Evolutionary conservation across 345 rosid species (phyloP), one percentile per base, ranked within the genome.

Genomic region (Trapa bicornis): DNA sequence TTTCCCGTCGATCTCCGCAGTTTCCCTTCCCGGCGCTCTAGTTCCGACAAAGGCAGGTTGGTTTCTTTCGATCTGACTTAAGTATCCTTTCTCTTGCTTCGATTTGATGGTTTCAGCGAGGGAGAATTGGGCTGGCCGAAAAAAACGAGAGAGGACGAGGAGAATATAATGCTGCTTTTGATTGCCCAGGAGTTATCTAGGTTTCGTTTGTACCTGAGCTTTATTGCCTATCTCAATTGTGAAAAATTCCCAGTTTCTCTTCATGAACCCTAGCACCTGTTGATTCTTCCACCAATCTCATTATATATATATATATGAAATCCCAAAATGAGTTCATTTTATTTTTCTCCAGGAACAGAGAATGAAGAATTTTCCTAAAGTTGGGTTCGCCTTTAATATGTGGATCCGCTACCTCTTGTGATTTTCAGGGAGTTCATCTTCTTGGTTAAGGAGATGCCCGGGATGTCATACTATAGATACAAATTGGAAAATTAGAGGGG

Each of bases 401-500:
- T 29, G 32, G 63, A 6, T 8, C 12, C 12, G 37, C 29, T 58
- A 15, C 15, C 63, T 35, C 5, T 4, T 58, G 4, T 58, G 37
- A 6, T 60, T 67, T 67, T 12, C 33, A 56, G 37, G 47, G 63
- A 35, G 11, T 17, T 33, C 29, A 22, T 22, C 58, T 39, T 52
- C 0, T 67, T 38, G 10, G 47, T 56, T 52, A n/a, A 7, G 14
- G 12, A 67, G 70, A 53, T 54, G 50, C n/a, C 0, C 37, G 54
- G 62, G 47, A 37, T 61, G 70, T 54, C 41, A 37, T 67, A 66
- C 45, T 12, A 57, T 48, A 54, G 22, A 57, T 66, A 37, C 38
- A 47, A 47, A 47, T 66, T 38, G 43, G 38, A 56, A 50, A 66
- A 47, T 66, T n/a, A 60, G 11, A 57, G 53, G 68, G 69, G 60